phyloP scores from a whole-genome alignment of 345 rosid genomes.

The Jatropha curcas region DNA sequence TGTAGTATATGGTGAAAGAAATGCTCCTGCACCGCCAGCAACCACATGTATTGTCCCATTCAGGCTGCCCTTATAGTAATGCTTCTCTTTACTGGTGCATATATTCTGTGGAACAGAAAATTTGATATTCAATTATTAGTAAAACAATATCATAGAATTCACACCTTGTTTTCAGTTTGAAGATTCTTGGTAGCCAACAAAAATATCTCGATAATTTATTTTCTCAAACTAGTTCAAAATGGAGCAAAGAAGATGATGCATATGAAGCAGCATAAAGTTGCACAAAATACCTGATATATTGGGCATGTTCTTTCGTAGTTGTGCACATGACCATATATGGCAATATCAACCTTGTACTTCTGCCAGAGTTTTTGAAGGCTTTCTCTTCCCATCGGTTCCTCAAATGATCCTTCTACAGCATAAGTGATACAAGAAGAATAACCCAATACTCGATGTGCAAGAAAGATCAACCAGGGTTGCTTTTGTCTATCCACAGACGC shows the following conservation, averaged over 20 bases:
- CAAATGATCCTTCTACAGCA: slow-evolving; percentile 57
- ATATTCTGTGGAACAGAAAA: slow-evolving; percentile 41
- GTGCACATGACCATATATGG: slow-evolving; percentile 69
- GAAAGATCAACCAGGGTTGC: slow-evolving; percentile 73
- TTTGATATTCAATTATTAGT: slow-evolving; percentile 3
- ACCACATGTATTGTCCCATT: slow-evolving; percentile 74
- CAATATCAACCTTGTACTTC: slow-evolving; percentile 75
- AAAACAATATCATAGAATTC: neutral
- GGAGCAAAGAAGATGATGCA: neutral
- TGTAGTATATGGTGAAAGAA: slow-evolving; percentile 46
- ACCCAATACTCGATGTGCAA: slow-evolving; percentile 71
- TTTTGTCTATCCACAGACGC: slow-evolving; percentile 66
- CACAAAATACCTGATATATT: slow-evolving; percentile 56
- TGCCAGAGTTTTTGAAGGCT: slow-evolving; percentile 77
- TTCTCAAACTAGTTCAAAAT: neutral
- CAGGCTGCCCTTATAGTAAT: slow-evolving; percentile 41
- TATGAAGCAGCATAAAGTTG: neutral
- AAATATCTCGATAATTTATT: no score
- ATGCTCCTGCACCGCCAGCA: slow-evolving; percentile 77
- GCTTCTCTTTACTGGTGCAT: slow-evolving; percentile 57
- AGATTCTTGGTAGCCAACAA: neutral
- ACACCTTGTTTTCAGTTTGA: neutral
- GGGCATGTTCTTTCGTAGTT: slow-evolving; percentile 80
- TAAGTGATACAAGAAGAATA: slow-evolving; percentile 54
- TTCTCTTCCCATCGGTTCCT: slow-evolving; percentile 67